Evolutionary conservation across 2,329 filamentous ascomycete genomes (phyloP), one percentile per base, ranked within the genome.

Genomic region (Xylariaceae sp.): DNA sequence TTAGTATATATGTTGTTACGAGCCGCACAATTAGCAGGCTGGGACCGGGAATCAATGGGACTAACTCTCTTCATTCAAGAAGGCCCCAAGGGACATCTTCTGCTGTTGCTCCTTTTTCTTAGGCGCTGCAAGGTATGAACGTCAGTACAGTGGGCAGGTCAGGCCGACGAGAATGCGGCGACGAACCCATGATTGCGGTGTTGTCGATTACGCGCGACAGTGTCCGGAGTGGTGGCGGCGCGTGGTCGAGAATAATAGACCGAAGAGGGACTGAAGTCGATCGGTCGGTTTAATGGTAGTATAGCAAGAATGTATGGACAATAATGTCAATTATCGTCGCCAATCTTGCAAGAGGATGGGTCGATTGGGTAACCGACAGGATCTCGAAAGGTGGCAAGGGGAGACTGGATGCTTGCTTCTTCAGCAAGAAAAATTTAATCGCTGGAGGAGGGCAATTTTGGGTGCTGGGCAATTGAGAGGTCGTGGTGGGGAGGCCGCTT

Each of bases 61-160:
- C 91, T 78, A 84, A 97, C 94, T 88, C 78, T 92, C 85, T 78
- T 97, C 92, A 74, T 85, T 84, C 83, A 99, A 86, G 86, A 99
- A 99, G 79, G 92, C 91, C 83, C 92, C 91, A 75, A 98, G 88
- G 82, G 91, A 92, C 90, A 99, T 94, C 85, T 96, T 99, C 87
- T 96, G 89, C 78, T 87, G 84, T 51, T 87, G 84, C 49, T 96
- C 89, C 82, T 92, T 90, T 82, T 96, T 96, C 77, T 93, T 91
- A 68, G 93, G 94, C 85, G 90, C 93, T 96, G 73, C 60, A 74
- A 50, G 5, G 60, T 60, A 51, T 61, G 57, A 61, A 60, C 66
- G 75, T 86, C 69, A 86, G 83, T 74, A 70, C 48, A 49, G 37
- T 29, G 24, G 33, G 29, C 23, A 49, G 31, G 44, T 33, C 34